Percentiles rank a stretch among this genome's conserved stretches.
These are phyloP conservation scores for Vigna reflexopilosa DNA, from an alignment of 306 rosid genomes.

Conservation along the genomic window DNA sequence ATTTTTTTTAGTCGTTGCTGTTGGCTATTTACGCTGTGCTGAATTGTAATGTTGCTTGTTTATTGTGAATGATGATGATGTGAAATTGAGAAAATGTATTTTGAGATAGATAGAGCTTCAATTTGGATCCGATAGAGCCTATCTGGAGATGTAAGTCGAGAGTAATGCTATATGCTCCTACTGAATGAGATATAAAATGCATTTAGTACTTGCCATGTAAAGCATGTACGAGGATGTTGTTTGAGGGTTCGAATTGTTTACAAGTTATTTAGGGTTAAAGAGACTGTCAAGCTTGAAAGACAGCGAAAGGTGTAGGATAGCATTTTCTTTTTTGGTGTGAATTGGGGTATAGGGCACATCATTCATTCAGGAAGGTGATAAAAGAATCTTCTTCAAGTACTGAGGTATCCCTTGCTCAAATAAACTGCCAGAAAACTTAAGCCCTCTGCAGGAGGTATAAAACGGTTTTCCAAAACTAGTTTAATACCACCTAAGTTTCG, in stretches of 20 bases:
- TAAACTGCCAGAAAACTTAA: neutral
- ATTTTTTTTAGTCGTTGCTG: neutral
- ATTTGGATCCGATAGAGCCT: slow-evolving; percentile 36
- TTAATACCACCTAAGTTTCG: neutral
- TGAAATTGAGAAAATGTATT: slow-evolving; percentile 3
- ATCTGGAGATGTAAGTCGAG: neutral
- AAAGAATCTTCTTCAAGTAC: neutral
- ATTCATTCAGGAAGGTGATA: slow-evolving; percentile 2
- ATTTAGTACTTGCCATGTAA: neutral
- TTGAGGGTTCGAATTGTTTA: no score
- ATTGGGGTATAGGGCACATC: neutral
- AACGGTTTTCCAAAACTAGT: neutral
- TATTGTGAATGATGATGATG: slow-evolving; percentile 7
- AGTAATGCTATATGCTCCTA: no score
- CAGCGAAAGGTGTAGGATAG: neutral
- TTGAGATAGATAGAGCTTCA: slow-evolving; percentile 29
- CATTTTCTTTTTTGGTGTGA: neutral
- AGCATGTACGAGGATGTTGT: neutral
- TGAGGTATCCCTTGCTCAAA: slow-evolving; percentile 1
- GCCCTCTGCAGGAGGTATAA: neutral
- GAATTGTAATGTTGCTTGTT: neutral
- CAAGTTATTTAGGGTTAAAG: slow-evolving; percentile 18
- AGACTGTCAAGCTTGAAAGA: neutral
- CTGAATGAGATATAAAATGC: no score
- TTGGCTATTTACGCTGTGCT: neutral